phyloP scores from a whole-genome alignment of 768 basidiomycete genomes.

The Myochromella boudieri region DNA sequence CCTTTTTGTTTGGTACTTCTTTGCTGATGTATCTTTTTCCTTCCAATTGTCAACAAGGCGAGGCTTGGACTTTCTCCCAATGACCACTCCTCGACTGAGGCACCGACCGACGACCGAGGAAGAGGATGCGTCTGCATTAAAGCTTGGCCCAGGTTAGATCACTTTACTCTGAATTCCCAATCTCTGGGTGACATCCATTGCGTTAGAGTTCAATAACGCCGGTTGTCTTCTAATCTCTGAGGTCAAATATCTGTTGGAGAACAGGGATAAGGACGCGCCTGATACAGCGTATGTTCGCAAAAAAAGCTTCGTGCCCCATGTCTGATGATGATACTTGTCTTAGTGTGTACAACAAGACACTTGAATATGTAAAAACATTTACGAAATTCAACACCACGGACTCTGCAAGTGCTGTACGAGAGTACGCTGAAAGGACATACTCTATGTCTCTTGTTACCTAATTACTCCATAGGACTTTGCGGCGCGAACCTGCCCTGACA shows the following conservation, averaged over 20 bases:
- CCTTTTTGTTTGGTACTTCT: background rate
- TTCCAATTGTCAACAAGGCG: background rate
- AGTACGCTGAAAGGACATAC: constrained; percentile 46
- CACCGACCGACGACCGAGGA: constrained; percentile 71
- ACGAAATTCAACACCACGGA: constrained; percentile 87
- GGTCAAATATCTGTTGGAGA: constrained; percentile 87
- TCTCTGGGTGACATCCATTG: background rate
- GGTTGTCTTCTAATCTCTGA: constrained; percentile 91
- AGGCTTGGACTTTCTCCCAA: constrained; percentile 19
- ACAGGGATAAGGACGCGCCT: constrained; percentile 83
- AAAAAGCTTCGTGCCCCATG: too few relatives aligned
- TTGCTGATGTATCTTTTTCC: constrained; percentile 6
- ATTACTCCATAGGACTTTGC: constrained; percentile 55
- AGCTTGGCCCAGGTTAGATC: constrained; percentile 67
- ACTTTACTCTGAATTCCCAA: background rate
- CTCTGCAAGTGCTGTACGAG: constrained; percentile 83
- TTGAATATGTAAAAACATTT: constrained; percentile 90
- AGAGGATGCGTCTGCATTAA: constrained; percentile 83
- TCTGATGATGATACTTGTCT: background rate
- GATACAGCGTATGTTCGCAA: constrained; percentile 71
- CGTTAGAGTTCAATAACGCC: constrained; percentile 84
- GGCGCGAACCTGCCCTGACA: constrained; percentile 76
- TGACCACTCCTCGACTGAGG: constrained; percentile 63
- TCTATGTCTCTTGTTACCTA: background rate
- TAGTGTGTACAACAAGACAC: constrained; percentile 91